phyloP scores from a whole-genome alignment of 768 basidiomycete genomes.

The Amylocystis lapponica region DNA sequence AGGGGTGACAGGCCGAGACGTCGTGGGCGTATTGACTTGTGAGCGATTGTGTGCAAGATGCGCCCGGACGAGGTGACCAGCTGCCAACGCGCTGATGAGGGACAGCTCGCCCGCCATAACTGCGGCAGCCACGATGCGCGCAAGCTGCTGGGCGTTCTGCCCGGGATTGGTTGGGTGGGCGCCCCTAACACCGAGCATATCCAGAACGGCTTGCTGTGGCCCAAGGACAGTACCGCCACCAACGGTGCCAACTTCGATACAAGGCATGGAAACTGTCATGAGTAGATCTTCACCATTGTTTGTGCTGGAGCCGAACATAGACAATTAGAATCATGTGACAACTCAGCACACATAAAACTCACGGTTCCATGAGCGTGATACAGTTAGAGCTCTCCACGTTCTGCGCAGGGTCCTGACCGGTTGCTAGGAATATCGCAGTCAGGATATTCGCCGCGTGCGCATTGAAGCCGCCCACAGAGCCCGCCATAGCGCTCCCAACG shows the following conservation, averaged over 20 bases:
- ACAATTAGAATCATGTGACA: slow-evolving; percentile 3
- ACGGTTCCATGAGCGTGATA: slow-evolving; percentile 99
- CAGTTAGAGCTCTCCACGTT: slow-evolving; percentile 98
- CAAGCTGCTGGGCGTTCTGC: slow-evolving; percentile 83
- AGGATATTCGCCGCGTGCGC: slow-evolving; percentile 97
- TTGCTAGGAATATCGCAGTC: slow-evolving; percentile 92
- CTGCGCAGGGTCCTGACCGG: slow-evolving; percentile 98
- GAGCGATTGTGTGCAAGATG: slow-evolving; percentile 92
- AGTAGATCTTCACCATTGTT: slow-evolving; percentile 89
- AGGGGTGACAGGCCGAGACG: slow-evolving; percentile 57
- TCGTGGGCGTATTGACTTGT: slow-evolving; percentile 67
- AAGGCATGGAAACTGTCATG: slow-evolving; percentile 96
- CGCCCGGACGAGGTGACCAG: slow-evolving; percentile 90
- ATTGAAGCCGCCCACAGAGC: slow-evolving; percentile 96
- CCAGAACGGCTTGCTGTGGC: slow-evolving; percentile 86
- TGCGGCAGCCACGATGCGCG: slow-evolving; percentile 81
- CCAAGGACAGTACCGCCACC: slow-evolving; percentile 92
- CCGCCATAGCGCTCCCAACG: slow-evolving; percentile 97
- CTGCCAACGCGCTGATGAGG: slow-evolving; percentile 86
- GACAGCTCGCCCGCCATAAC: slow-evolving; percentile 98
- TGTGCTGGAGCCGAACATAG: slow-evolving; percentile 46
- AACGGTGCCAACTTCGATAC: slow-evolving; percentile 96
- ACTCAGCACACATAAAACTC: slow-evolving; percentile 31
- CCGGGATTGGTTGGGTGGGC: slow-evolving; percentile 86
- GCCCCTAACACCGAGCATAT: slow-evolving; percentile 90